Base-by-base conservation (phyloP, 768 basidiomycete genomes). In the Boletus patriciae region DNA sequence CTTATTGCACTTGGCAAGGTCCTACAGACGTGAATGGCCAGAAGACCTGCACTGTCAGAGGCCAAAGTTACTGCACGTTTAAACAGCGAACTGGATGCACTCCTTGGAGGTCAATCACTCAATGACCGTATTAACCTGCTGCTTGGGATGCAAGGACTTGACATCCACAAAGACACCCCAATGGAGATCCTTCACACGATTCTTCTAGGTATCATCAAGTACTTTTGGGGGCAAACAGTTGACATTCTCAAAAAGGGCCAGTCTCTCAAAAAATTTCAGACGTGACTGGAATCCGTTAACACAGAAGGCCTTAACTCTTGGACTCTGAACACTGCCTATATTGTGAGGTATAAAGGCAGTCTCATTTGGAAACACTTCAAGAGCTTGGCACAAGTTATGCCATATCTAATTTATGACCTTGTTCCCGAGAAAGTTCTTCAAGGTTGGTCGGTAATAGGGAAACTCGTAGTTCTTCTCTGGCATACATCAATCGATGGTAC, bases 391-490 rank as follows among this genome's bases (percentile, higher is more conserved):
- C 74, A 75, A 33, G 64, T 71, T 0, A 75, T 70, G 56, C 62
- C 69, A 0, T 69, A 62, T 41, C 51, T 69, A 0, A 52, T 75
- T 0, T 66, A 77, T 19, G 70, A 75, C 19, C 63, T 80, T 6
- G 62, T 71, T 0, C 59, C 64, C 7, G 3, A 34, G 0, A 37
- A 6, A 2, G 64, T 69, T 1, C 71, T 77, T 19, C 11, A 51
- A 8, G 58, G 73, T 0, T 75, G 70, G 40, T 69, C 69, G 13
- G 64, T 73, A 0, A 61, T 75, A 15, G 75, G 75, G 0, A 65
- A 70, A 12, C 68, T 80, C 0, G 46, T 67, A 0, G 72, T 77
- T 0, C 63, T 79, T 0, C 61, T 81, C 0, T 82, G 80, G 80
- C 60, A 77, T 11, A 69, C 71, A 0, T 68, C 72, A 55, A 80